A percentile compares a stretch with the other conserved stretches of the same genome.
These are phyloP conservation scores for Paramecium pentaurelia DNA, from an alignment of 73 alveolate species.

Conservation along the genomic window DNA sequence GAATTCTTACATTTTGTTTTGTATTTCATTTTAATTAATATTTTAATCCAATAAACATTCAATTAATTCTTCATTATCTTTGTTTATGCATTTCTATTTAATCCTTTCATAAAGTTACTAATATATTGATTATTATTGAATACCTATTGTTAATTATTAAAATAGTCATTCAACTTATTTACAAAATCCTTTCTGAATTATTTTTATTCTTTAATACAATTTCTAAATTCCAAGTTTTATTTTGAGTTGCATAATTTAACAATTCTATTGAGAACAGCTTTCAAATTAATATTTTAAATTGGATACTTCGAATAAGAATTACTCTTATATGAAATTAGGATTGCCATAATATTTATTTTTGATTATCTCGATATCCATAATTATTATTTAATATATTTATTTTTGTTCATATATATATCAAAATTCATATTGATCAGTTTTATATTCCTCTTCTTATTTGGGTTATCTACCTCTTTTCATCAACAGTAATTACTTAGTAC, in stretches of 20 bases:
- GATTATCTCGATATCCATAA: constrained; percentile 17
- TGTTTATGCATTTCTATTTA: background rate
- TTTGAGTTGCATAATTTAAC: background rate
- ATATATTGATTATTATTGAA: background rate
- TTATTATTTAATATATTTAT: background rate
- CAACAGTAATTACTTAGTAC: background rate
- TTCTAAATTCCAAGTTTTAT: background rate
- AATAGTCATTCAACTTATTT: background rate
- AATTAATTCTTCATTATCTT: background rate
- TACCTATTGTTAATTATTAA: background rate
- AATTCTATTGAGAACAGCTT: background rate
- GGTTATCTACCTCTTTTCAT: constrained; percentile 3
- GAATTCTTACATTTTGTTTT: background rate
- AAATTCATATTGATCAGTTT: constrained; percentile 3
- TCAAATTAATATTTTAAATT: background rate
- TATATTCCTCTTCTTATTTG: background rate
- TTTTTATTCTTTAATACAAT: background rate
- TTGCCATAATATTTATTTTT: background rate
- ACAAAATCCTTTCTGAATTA: background rate
- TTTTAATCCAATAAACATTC: background rate
- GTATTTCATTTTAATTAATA: background rate
- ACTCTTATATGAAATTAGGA: background rate
- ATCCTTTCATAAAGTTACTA: background rate
- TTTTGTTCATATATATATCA: background rate
- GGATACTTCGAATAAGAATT: constrained; percentile 30